phyloP scores from a whole-genome alignment of 2,329 filamentous ascomycete species.

The Bimuria novae-zelandiae region DNA sequence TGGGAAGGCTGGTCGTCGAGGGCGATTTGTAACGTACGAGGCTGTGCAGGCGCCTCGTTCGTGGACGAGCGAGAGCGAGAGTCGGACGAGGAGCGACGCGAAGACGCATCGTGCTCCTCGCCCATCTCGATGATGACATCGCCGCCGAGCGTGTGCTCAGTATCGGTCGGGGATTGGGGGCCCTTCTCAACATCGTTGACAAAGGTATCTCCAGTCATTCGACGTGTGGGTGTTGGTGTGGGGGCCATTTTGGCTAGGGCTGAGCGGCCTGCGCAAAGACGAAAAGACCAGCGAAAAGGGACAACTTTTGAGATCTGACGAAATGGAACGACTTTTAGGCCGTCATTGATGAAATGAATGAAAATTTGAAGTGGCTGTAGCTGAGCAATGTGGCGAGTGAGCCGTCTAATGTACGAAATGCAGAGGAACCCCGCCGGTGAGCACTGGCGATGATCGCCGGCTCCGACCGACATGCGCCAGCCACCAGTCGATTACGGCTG shows the following conservation, averaged over 20 bases:
- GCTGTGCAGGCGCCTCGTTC: slow-evolving; percentile 33
- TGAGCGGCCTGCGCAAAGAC: slow-evolving; percentile 18
- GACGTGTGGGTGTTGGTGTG: slow-evolving; percentile 34
- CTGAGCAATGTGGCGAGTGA: slow-evolving; percentile 28
- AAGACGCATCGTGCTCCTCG: slow-evolving; percentile 22
- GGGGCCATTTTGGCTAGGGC: slow-evolving; percentile 33
- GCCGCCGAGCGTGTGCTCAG: slow-evolving; percentile 33
- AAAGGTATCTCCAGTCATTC: slow-evolving; percentile 40
- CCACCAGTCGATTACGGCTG: slow-evolving; percentile 23
- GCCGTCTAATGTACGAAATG: slow-evolving; percentile 28
- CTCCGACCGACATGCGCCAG: slow-evolving; percentile 21
- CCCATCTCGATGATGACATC: slow-evolving; percentile 40
- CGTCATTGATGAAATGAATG: slow-evolving; percentile 14
- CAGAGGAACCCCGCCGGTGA: slow-evolving; percentile 13
- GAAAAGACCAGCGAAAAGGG: slow-evolving; percentile 10
- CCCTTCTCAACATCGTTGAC: slow-evolving; percentile 27
- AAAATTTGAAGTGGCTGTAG: slow-evolving; percentile 24
- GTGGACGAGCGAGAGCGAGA: slow-evolving; percentile 17
- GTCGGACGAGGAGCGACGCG: slow-evolving; percentile 16
- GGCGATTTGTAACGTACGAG: slow-evolving; percentile 30
- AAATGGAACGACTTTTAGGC: slow-evolving; percentile 16
- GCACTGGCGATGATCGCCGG: slow-evolving; percentile 11
- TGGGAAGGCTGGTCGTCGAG: neutral
- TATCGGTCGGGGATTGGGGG: slow-evolving; percentile 34
- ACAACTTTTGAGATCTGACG: slow-evolving; percentile 11